A percentile compares a stretch with the other conserved stretches of the same genome.
Evolutionary conservation across 176 grass and related monocot genomes (phyloP).

Genomic region (Aechmea fasciata): DNA sequence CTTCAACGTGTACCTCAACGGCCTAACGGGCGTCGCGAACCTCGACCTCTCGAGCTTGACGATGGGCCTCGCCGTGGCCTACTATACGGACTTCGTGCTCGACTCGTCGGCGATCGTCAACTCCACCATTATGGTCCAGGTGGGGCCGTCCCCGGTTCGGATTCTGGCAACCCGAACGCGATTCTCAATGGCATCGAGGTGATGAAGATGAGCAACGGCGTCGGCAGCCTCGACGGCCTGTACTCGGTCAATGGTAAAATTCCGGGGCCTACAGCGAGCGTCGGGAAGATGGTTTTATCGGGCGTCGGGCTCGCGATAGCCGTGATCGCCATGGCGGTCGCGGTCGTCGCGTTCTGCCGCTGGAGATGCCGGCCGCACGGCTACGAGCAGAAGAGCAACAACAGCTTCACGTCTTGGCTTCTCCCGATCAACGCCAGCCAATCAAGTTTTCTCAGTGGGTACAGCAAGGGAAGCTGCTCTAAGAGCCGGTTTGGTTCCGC

Average conservation of each 20-base stretch:
- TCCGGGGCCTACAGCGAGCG: constrained; percentile 24
- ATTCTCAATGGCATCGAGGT: constrained; percentile 91
- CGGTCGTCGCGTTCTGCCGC: constrained; percentile 41
- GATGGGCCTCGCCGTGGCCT: constrained; percentile 63
- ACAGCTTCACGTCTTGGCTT: constrained; percentile 82
- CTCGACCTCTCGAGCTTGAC: constrained; percentile 75
- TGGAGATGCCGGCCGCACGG: constrained; percentile 27
- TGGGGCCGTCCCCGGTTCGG: constrained; percentile 38
- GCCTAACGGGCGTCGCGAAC: constrained; percentile 48
- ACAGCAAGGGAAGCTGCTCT: constrained; percentile 45
- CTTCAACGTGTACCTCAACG: constrained; percentile 88
- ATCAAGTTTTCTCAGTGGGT: constrained; percentile 63
- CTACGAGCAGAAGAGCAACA: constrained; percentile 55
- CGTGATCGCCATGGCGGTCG: constrained; percentile 33
- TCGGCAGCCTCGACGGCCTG: constrained; percentile 61
- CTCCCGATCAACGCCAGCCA: constrained; percentile 63
- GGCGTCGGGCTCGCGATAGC: constrained; percentile 47
- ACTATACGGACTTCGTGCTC: constrained; percentile 61
- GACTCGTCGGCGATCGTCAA: constrained; percentile 75
- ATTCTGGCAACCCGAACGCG: constrained; percentile 41
- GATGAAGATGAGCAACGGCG: constrained; percentile 90
- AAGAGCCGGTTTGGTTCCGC: constrained; percentile 81
- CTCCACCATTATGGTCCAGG: constrained; percentile 57
- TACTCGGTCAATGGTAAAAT: constrained; percentile 27
- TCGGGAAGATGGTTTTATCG: constrained; percentile 37